Evolutionary conservation across 176 grass and related monocot genomes (phyloP).

Genomic region (Musa itinerans): DNA sequence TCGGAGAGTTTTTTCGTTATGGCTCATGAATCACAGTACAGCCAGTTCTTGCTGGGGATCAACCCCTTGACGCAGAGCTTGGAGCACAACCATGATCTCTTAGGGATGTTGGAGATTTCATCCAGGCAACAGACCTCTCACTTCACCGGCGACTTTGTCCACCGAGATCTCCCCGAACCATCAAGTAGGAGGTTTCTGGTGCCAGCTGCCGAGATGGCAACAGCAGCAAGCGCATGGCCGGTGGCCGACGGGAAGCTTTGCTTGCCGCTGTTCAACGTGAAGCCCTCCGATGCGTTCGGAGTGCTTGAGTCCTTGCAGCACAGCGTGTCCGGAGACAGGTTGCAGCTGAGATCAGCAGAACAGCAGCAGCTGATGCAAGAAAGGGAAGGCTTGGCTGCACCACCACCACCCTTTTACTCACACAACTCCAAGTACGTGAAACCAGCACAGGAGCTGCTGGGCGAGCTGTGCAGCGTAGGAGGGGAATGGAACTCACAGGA

Average conservation of each 20-base stretch:
- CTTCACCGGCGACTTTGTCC: not conserved
- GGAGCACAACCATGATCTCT: not conserved
- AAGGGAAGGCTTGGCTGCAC: not conserved
- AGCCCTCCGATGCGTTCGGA: not conserved
- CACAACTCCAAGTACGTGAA: slow-evolving; percentile 37
- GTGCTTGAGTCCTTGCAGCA: not conserved
- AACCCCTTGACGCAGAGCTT: not conserved
- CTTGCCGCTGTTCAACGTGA: not conserved
- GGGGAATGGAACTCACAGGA: slow-evolving; percentile 18
- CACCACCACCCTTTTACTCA: slow-evolving; percentile 14
- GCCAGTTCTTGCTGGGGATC: not conserved
- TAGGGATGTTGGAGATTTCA: not conserved
- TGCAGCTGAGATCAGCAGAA: no score
- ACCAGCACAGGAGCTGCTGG: slow-evolving; percentile 35
- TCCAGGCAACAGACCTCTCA: not conserved
- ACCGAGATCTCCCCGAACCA: not conserved
- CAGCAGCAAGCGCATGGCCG: not conserved
- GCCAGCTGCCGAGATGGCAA: not conserved
- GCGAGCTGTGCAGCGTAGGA: slow-evolving; percentile 42
- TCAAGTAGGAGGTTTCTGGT: not conserved
- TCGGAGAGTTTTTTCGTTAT: not conserved
- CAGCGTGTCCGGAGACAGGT: not conserved
- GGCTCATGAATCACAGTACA: not conserved
- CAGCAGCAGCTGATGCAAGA: not conserved
- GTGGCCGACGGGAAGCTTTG: not conserved